Base-by-base conservation (phyloP, 305 asterid genomes). In the Fraxinus platypoda region DNA sequence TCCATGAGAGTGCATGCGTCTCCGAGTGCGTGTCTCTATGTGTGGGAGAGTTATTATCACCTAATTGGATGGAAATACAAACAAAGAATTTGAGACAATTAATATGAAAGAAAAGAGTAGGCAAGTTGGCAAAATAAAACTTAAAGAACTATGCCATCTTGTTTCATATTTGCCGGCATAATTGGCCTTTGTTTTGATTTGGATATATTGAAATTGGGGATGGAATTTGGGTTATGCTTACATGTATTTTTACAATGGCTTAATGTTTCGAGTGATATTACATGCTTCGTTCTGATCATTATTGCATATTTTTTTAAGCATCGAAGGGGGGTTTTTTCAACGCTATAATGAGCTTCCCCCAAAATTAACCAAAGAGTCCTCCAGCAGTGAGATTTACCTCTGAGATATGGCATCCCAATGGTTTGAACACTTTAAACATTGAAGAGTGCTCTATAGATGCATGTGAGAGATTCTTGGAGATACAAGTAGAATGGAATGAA, bases 321-420 rank as follows among this genome's bases (percentile, higher is more conserved):
- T 98, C 38, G 99, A 96, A 79, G 99, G 99, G 99, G 75, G 99
- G 99, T 15, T 96, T 94, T 88, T 96, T 94, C 90, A 94, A 96
- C 85, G 98, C 99, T 17, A 92, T 96, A 81, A 96, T 96, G 98
- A 92, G 88, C 80, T 96, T 96, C 87, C 98, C 98, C 38, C 86
- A 88, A 75, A 90, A 96, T 82, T 96, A 96, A 83, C 99, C 99
- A 3, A 94, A 94, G 81, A 96, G 95, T 87, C 99, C 99, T 88
- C 98, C 99, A 79, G 86, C 97, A 26, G 94, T 96, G 88, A 92
- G 90, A 83, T 96, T 96, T 89, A 90, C 98, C 74, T 93, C 99
- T 31, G 99, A 96, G 83, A 80, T 96, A 66, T 94, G 99, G 99
- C 99, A 96, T 88, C 99, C 99, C 54, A 96, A 96, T 92, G 98